Base-by-base conservation (phyloP, 2,329 filamentous ascomycete species). In the Fulvia fulva region DNA sequence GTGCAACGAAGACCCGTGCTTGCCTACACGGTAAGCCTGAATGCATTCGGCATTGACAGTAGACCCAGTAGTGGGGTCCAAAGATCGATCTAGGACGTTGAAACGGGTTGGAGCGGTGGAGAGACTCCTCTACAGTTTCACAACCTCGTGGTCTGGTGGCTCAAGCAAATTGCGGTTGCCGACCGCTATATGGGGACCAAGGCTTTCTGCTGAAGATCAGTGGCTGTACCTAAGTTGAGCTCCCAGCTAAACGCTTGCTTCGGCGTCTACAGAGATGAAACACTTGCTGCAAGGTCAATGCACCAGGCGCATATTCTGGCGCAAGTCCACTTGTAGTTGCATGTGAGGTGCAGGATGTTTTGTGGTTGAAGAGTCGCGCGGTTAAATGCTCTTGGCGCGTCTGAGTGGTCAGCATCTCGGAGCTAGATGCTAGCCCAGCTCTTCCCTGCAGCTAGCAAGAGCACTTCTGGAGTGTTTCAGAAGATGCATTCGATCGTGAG, bases 241-340 rank as follows among this genome's bases (percentile, higher is more conserved):
- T 55, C 45, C 46, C 34, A 53, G 52, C 61, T 62, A 69, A 64
- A 61, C 63, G 65, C 63, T 57, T 21, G 50, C 46, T 50, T 62
- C 49, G 61, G 68, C 68, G 68, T 60, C 56, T 67, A 64, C 57
- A 52, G 64, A 68, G 66, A 70, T 69, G 68, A 70, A 69, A 70
- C 68, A 60, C 59, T 63, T 62, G 55, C 55, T 53, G 49, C 44
- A 37, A 46, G 57, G 52, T 51, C 49, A 41, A 58, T 57, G 61
- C 51, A 44, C 12, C 37, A 22, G 6, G 23, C 37, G 54, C 55
- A 53, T 57, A 61, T 57, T 63, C 21, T 58, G 56, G 49, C 51
- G 51, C 34, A 54, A 53, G 34, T 55, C 58, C 59, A 61, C 53
- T 56, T 56, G 37, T 32, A 37, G 55, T 41, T 46, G 47, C 30